These are phyloP conservation scores for Astrothelium subdiscretum DNA, from an alignment of 495 filamentous ascomycete genomes.

Conservation along the genomic window DNA sequence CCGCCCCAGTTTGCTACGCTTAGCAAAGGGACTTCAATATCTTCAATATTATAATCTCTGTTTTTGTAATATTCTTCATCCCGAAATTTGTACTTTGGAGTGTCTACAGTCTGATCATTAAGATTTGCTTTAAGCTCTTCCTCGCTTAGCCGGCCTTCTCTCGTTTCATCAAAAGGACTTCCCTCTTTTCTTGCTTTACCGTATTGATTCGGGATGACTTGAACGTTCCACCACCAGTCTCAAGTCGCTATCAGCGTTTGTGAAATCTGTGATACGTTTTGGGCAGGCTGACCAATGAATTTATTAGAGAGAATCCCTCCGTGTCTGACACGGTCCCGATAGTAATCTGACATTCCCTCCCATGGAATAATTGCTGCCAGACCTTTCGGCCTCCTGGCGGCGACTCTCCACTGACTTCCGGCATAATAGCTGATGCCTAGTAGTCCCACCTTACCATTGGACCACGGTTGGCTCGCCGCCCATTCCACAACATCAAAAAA, in stretches of 20 bases:
- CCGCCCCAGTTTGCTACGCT: slow-evolving; percentile 57
- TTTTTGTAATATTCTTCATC: slow-evolving; percentile 51
- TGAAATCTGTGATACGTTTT: neutral
- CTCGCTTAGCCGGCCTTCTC: slow-evolving; percentile 43
- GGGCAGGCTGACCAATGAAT: slow-evolving; percentile 34
- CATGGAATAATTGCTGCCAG: slow-evolving; percentile 50
- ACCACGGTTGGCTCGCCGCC: slow-evolving; percentile 50
- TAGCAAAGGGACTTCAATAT: slow-evolving; percentile 51
- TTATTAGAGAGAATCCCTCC: slow-evolving; percentile 53
- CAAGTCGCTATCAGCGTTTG: neutral
- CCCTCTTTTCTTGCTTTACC: slow-evolving; percentile 24
- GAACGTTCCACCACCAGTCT: slow-evolving; percentile 53
- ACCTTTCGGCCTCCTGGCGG: slow-evolving; percentile 47
- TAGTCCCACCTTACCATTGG: slow-evolving; percentile 48
- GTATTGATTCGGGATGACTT: slow-evolving; percentile 54
- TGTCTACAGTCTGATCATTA: slow-evolving; percentile 50
- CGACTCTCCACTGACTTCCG: slow-evolving; percentile 52
- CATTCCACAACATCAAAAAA: slow-evolving; percentile 57
- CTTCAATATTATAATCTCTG: slow-evolving; percentile 48
- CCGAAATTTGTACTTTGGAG: slow-evolving; percentile 39
- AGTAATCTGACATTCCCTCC: slow-evolving; percentile 62
- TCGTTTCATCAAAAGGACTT: slow-evolving; percentile 25
- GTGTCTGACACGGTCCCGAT: slow-evolving; percentile 50
- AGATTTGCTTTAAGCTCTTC: slow-evolving; percentile 36
- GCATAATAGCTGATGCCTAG: slow-evolving; percentile 54